These are phyloP conservation scores for Penicillium cataractarum DNA, from an alignment of 495 filamentous ascomycete genomes.

Conservation along the genomic window DNA sequence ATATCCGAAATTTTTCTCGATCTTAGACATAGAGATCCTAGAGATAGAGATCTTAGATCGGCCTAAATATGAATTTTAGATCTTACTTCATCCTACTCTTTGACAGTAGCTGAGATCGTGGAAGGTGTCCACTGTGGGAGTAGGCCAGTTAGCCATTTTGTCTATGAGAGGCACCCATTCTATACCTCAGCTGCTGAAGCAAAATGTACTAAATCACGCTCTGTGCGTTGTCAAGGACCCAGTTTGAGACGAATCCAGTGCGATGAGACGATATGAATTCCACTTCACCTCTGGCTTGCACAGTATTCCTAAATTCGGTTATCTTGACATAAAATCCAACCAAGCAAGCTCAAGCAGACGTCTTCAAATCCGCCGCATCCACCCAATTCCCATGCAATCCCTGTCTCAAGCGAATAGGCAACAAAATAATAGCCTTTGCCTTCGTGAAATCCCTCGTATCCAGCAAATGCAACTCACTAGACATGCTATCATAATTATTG, in stretches of 20 bases:
- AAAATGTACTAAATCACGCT: neutral
- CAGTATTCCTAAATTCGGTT: no score
- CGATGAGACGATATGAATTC: neutral
- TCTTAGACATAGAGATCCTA: slow-evolving; percentile 15
- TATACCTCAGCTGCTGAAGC: neutral
- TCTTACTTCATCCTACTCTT: neutral
- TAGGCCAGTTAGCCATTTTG: neutral
- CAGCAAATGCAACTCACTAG: slow-evolving; percentile 55
- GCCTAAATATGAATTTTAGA: neutral
- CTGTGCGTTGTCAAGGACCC: neutral
- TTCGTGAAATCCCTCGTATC: slow-evolving; percentile 29
- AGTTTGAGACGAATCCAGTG: neutral
- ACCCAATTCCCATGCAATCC: neutral
- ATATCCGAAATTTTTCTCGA: slow-evolving; percentile 39
- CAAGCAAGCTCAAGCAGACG: neutral
- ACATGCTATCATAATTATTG: slow-evolving; percentile 54
- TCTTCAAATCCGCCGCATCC: neutral
- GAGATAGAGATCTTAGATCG: neutral
- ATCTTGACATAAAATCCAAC: neutral
- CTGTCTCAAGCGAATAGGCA: neutral
- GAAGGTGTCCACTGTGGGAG: neutral
- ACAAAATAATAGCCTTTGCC: neutral
- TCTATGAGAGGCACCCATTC: neutral
- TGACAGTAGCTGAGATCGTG: neutral
- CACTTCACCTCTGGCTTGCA: neutral